Base-by-base conservation (phyloP, 129 eudicot genomes). In the Lonicera japonica region DNA sequence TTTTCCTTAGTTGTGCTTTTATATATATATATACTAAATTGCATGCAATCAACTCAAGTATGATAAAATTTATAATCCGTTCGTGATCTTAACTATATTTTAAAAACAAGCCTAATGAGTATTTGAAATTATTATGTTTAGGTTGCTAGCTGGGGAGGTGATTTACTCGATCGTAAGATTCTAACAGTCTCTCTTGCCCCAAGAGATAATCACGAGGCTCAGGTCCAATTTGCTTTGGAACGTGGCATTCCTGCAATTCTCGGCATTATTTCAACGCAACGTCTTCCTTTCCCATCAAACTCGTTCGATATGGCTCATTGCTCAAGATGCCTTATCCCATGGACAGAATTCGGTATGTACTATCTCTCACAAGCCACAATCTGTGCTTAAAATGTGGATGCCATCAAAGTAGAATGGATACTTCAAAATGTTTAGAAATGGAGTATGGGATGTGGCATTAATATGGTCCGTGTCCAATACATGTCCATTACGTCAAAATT, bases 91-190 rank as follows among this genome's bases (percentile, higher is more conserved):
- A 1, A 29, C 36, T 29, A 19, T 21, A 21, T 34, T 24, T 29
- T 64, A 25, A 11, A 64, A 63, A 4, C 0, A n/a, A 15, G 36
- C 7, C 36, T 64, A 8, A 17, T 47, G 65, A 45, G 11, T 46
- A n/a, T 43, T 45, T 5, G 25, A 74, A 21, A 7, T 60, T 68
- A 50, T 54, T 3, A 8, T 69, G 22, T 76, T n/a, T 34, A 94
- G 99, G 99, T 94, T 82, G 99, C 99, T 57, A 94, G 99, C 76
- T 94, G 99, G 99, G 99, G 99, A 75, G 99, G 99, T 73, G 95
- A 94, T 72, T 67, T 94, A 79, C 80, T 94, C 2, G 96, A 94
- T 77, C 96, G 99, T 11, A 88, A 86, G 1, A 88, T 94, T 63
- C 73, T 94, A 25, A 85, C 99, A 5, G 81, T 94, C 56, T 94